Evolutionary conservation across 768 basidiomycete genomes (phyloP), one percentile per base, ranked within the genome.

Genomic region (Lactarius psammicola): DNA sequence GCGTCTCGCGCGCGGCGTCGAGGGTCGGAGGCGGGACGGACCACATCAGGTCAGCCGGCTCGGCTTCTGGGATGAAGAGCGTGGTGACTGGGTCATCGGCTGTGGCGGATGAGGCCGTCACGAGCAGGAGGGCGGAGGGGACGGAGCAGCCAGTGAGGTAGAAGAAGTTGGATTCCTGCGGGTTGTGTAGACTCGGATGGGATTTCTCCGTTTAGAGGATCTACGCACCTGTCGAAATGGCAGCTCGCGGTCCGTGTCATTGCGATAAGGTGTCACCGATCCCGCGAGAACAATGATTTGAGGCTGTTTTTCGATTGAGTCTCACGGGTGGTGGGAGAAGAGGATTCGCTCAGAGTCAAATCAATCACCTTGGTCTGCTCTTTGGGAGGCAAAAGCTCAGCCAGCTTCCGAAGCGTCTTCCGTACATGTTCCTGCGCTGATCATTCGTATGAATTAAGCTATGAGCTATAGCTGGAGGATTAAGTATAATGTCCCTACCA

Each of bases 171-270:
- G 88, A 89, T 76, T 95, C 93, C 78, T 82, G 71, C 10, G 17
- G 23, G 11, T 36, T 28, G 59, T 57, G 51, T 38, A 36, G 30
- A 23, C 15, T 18, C 62, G 13, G 33, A 36, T 1, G 15, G 30
- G 54, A 42, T 13, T 23, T 66, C 79, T 78, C 53, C 75, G 76
- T 69, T 26, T 30, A 46, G 26, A 30, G 26, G 23, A 44, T 15
- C n/a, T 9, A 60, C 63, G 4, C 0, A 76, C 81, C 72, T 82
- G 80, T 63, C 85, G 81, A 71, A 93, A 92, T 4, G 80, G 74
- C 51, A 92, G 77, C 76, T 94, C 92, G 36, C 92, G 83, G 73
- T 95, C 93, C 13, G 94, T 95, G 73, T 95, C 93, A 73, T 92
- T 85, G 67, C 92, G 80, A 72, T 80, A 92, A 0, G 81, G 78